Percentiles rank a stretch among this genome's conserved stretches.
phyloP scores from a whole-genome alignment of 768 basidiomycete species.

The Cystofilobasidium macerans region DNA sequence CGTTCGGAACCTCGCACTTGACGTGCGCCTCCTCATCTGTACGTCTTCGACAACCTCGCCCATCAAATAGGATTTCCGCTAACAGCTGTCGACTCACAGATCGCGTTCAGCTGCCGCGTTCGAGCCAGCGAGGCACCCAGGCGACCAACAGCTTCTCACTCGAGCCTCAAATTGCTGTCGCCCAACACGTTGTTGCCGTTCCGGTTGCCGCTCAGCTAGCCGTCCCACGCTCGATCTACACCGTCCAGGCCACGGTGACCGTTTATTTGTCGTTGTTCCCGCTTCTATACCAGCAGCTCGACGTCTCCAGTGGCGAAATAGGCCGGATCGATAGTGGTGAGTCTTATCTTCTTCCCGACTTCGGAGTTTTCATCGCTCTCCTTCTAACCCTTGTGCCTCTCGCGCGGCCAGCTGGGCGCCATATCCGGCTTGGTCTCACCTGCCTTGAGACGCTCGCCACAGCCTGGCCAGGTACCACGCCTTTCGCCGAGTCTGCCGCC shows the following conservation, averaged over 20 bases:
- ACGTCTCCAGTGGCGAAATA: no score
- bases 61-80: background rate
- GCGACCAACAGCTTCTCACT: constrained; percentile 2
- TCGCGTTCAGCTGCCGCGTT: constrained; percentile 16
- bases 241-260: background rate
- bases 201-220: background rate
- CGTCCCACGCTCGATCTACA: constrained; percentile 9
- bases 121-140: background rate
- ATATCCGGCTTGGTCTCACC: background rate
- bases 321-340: no score
- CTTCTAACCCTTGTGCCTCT: background rate
- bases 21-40: constrained; percentile 10
- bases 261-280: background rate
- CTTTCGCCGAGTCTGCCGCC: background rate
- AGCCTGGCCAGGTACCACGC: background rate
- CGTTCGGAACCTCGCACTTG: background rate
- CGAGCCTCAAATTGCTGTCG: background rate
- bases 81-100: background rate
- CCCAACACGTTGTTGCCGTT: background rate
- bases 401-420: background rate
- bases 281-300: background rate
- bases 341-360: background rate
- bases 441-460: background rate
- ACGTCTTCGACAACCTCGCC: background rate
- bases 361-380: background rate